Evolutionary conservation across 345 rosid species (phyloP), one percentile per base, ranked within the genome.

Genomic region (Gossypium thurberi): DNA sequence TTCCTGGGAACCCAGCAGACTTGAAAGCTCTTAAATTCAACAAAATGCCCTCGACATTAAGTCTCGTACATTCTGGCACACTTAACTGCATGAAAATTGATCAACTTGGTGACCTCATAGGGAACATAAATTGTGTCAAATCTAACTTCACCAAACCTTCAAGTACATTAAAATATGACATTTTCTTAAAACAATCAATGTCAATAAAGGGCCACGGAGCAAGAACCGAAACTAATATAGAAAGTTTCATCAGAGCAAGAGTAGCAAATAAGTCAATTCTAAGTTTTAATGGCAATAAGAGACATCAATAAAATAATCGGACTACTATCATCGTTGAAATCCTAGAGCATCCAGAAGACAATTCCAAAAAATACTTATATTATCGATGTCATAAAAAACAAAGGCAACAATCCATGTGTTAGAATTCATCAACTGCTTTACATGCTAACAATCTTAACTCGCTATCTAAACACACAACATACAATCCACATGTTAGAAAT

Each of bases 1-100:
- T 74, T 74, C 71, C 64, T 2, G 61, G 25, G 18, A 42, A 33
- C 0, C 71, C 77, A 21, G n/a, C 25, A 42, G 53, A 55, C 28
- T 17, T 74, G n/a, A 40, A 65, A 40, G 52, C 52, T 74, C 65
- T 74, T 65, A 74, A 42, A 55, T 40, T 65, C 43, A 44, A 52
- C 51, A 74, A 42, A 21, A 74, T 65, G 40, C 77, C 77, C 21
- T 74, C 77, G 15, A 65, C 44, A 43, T 33, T 74, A 42, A 74
- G 63, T 65, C 51, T 65, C 8, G 59, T 64, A 62, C 77, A 74
- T 52, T 68, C 77, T 10, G 77, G 77, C 63, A 74, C 77, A 53
- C 71, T 42, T n/a, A 74, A 62, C 77, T 74, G 77, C 71, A 74
- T 11, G 11, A n/a, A 71, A 25, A 43, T 20, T 4, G 33, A 63